phyloP scores from a whole-genome alignment of 768 basidiomycete species.

The Russula dissimulans region DNA sequence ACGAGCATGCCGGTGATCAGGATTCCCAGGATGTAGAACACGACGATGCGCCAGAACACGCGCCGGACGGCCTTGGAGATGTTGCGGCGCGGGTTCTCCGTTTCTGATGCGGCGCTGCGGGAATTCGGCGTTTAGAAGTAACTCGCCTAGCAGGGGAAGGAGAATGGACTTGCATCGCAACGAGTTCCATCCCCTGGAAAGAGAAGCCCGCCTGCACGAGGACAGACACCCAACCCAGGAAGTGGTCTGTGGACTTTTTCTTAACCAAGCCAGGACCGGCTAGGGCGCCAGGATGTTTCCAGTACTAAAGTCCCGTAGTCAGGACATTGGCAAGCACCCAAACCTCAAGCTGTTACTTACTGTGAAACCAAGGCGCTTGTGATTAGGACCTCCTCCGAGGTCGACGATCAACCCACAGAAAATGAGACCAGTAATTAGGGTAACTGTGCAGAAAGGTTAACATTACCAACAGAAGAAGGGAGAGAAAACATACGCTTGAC shows the following conservation, averaged over 20 bases:
- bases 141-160: neutral
- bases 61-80: constrained; percentile 67
- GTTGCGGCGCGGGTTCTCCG: constrained; percentile 67
- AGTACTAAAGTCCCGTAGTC: constrained; percentile 34
- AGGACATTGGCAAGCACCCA: neutral
- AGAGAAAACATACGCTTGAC: constrained; percentile 43
- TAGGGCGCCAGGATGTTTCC: constrained; percentile 62
- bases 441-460: constrained; percentile 30
- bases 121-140: neutral
- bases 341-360: constrained; percentile 28
- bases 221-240: constrained; percentile 34
- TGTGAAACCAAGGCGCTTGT: constrained; percentile 59
- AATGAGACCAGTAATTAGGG: constrained; percentile 53
- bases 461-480: constrained; percentile 4
- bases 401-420: constrained; percentile 60
- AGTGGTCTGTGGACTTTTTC: constrained; percentile 30
- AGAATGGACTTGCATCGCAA: constrained; percentile 43
- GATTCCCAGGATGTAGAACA: constrained; percentile 72
- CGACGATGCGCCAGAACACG: constrained; percentile 71
- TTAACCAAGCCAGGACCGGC: constrained; percentile 26
- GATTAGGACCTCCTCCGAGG: constrained; percentile 66
- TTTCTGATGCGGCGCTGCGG: constrained; percentile 62
- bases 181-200: constrained; percentile 68
- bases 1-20: constrained; percentile 75
- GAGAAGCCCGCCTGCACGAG: constrained; percentile 59